These are phyloP conservation scores for Prasinococcaceae sp. DNA, from an alignment of 139 green algal species.

Conservation along the genomic window DNA sequence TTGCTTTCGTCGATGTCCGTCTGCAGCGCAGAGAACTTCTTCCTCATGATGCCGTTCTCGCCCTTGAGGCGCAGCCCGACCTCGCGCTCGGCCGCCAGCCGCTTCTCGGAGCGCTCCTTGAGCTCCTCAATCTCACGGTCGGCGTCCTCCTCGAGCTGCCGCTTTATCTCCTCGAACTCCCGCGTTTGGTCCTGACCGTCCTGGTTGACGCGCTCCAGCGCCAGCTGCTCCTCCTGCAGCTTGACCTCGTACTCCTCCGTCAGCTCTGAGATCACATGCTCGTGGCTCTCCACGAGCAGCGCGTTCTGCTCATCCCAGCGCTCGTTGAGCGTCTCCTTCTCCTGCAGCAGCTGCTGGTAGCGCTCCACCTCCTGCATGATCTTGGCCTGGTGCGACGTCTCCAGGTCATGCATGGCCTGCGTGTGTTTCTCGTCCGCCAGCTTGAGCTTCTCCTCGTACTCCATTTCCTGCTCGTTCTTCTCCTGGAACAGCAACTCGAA, in stretches of 20 bases:
- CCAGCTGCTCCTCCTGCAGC: constrained; percentile 44
- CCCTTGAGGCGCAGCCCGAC: constrained; percentile 61
- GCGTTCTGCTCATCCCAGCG: constrained; percentile 69
- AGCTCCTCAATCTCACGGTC: constrained; percentile 80
- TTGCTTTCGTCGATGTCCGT: constrained; percentile 67
- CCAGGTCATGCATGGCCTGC: constrained; percentile 40
- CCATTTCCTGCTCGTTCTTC: constrained; percentile 62
- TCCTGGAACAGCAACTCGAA: constrained; percentile 59
- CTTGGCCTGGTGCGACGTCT: constrained; percentile 55
- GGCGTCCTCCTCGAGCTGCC: constrained; percentile 75
- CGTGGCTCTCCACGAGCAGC: constrained; percentile 60
- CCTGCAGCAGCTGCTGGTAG: constrained; percentile 42
- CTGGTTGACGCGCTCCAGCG: constrained; percentile 41
- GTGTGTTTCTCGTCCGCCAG: constrained; percentile 42
- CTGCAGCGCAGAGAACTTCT: constrained; percentile 69
- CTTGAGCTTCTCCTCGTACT: constrained; percentile 64
- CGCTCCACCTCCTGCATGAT: constrained; percentile 60
- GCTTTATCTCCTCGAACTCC: constrained; percentile 56
- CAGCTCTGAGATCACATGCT: constrained; percentile 61
- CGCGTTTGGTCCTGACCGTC: constrained; percentile 25
- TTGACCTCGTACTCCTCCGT: constrained; percentile 66
- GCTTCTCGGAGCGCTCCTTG: constrained; percentile 40
- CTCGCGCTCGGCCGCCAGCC: constrained; percentile 46
- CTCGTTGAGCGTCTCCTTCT: constrained; percentile 61
- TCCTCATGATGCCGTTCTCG: constrained; percentile 88